A percentile compares a stretch with the other conserved stretches of the same genome.
Conservation (phyloP, 1,284 basidiomycete genomes). For the Phellopilus nigrolimitatus region DNA sequence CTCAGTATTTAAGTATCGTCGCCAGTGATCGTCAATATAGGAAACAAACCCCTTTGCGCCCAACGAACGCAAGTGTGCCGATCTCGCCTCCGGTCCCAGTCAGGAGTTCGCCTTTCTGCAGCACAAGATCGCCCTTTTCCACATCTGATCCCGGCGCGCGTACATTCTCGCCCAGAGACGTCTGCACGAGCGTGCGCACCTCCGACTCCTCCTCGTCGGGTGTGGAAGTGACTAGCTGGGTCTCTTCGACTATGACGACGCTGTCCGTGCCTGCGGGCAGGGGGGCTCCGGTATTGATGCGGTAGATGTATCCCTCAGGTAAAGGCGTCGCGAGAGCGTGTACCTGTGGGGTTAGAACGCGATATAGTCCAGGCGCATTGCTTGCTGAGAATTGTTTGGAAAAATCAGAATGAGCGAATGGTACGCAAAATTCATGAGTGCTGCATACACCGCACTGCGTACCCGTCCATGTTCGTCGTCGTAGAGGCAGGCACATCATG, state of each 20-base stretch:
- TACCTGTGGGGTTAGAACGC: conserved; percentile 60
- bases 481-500: conserved; percentile 55
- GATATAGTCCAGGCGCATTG: conserved; percentile 60
- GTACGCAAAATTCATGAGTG: background rate
- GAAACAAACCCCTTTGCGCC: conserved; percentile 54
- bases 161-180: conserved; percentile 68
- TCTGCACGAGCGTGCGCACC: conserved; percentile 62
- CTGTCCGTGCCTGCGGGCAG: conserved; percentile 72
- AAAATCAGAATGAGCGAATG: background rate
- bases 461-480: conserved; percentile 86
- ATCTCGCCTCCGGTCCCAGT: conserved; percentile 74
- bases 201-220: conserved; percentile 58
- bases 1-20: background rate
- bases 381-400: conserved; percentile 59
- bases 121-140: conserved; percentile 57
- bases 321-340: conserved; percentile 38
- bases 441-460: conserved; percentile 66
- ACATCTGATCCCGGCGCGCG: conserved; percentile 74
- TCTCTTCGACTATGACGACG: conserved; percentile 92
- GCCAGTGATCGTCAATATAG: background rate
- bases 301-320: conserved; percentile 54
- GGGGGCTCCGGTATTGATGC: conserved; percentile 77
- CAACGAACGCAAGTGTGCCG: conserved; percentile 80
- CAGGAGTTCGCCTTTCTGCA: conserved; percentile 59
- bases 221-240: conserved; percentile 54